Evolutionary conservation across 163 green algal genomes (phyloP).

Genomic region (Chlorella variabilis): DNA sequence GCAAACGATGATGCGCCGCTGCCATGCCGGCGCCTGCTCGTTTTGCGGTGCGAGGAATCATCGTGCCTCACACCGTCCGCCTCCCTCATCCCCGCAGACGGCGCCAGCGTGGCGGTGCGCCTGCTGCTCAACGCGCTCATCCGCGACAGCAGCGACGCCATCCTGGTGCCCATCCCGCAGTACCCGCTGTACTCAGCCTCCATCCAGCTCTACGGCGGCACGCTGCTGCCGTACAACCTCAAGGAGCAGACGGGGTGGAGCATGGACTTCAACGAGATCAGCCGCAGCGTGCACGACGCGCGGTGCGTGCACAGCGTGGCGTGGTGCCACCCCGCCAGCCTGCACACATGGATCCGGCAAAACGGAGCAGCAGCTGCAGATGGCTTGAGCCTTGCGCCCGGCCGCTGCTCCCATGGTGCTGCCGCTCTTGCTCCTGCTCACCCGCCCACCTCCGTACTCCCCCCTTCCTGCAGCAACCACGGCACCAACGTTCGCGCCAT

Average conservation of each 20-base stretch:
- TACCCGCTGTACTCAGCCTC: slow-evolving; percentile 79
- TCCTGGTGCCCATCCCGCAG: slow-evolving; percentile 93
- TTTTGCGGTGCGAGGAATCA: background rate
- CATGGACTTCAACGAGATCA: slow-evolving; percentile 74
- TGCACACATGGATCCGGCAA: no score
- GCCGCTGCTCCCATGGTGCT: no score
- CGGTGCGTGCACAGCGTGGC: slow-evolving; percentile 12
- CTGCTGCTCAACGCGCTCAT: slow-evolving; percentile 81
- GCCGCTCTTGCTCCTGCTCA: no score
- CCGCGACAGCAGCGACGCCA: slow-evolving; percentile 73
- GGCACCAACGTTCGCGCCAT: slow-evolving; percentile 82
- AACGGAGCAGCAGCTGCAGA: no score
- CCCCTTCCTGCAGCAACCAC: slow-evolving; percentile 37
- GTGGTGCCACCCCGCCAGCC: no score
- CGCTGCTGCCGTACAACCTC: slow-evolving; percentile 85
- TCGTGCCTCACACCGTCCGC: no score
- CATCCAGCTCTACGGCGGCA: slow-evolving; percentile 66
- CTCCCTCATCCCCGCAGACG: slow-evolving; percentile 68
- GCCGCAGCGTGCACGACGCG: slow-evolving; percentile 39
- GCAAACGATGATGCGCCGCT: background rate
- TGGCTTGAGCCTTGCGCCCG: no score
- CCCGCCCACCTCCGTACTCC: no score
- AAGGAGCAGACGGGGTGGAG: slow-evolving; percentile 82
- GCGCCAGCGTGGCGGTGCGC: slow-evolving; percentile 76
- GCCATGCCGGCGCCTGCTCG: no score